A percentile compares a stretch with the other conserved stretches of the same genome.
Conservation (phyloP, 345 rosid species). For the Eucalyptus curtisii region DNA sequence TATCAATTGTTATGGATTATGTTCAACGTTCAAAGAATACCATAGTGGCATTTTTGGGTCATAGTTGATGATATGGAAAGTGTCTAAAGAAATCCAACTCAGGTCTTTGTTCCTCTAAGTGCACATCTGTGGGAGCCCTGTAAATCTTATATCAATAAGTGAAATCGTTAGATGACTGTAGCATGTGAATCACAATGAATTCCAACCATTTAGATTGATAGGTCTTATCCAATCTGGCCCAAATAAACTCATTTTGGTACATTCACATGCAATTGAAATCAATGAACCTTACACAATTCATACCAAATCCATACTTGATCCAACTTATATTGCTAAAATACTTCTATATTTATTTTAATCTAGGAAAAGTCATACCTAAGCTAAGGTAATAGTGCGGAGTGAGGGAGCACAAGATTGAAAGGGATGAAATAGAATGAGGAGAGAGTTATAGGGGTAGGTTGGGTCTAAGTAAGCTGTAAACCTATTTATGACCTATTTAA, state of each 20-base stretch:
- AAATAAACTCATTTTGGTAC: too few relatives aligned
- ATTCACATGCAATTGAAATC: not conserved
- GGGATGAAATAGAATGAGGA: too few relatives aligned
- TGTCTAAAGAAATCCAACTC: not conserved
- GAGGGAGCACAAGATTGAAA: too few relatives aligned
- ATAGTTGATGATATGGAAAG: not conserved
- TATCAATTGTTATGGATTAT: not conserved
- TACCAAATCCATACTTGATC: too few relatives aligned
- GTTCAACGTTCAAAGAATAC: not conserved
- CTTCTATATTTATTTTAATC: rapidly evolving
- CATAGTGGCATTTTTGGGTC: not conserved
- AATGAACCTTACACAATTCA: too few relatives aligned
- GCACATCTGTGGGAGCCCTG: not conserved
- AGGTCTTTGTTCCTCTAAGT: not conserved
- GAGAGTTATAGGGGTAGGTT: too few relatives aligned
- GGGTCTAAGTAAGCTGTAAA: too few relatives aligned
- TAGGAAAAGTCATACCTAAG: too few relatives aligned
- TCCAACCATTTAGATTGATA: not conserved
- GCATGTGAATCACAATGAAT: not conserved
- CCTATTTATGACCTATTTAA: too few relatives aligned
- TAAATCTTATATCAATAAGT: not conserved
- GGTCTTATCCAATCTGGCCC: not conserved
- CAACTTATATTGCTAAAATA: too few relatives aligned
- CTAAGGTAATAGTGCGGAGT: too few relatives aligned
- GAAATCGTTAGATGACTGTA: not conserved